Base-by-base conservation (phyloP, 2,329 filamentous ascomycete species). In the Penicillium sp. region DNA sequence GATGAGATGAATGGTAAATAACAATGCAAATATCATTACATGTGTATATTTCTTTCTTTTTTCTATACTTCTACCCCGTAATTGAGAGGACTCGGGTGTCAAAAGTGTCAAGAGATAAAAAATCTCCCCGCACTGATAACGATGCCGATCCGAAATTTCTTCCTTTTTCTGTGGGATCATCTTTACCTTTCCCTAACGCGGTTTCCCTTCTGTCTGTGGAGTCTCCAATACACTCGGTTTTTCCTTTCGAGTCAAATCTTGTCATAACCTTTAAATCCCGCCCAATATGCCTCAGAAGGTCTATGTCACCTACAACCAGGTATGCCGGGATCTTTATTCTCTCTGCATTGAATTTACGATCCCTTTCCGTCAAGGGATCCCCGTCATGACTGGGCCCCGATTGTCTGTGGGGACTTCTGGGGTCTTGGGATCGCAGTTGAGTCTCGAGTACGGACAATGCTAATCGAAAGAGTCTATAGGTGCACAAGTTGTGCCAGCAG, bases 401-500 rank as follows among this genome's bases (percentile, higher is more conserved):
- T 5, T 26, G 10, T 32, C 14, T 16, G 6, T 11, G 31, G 16
- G 11, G 9, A 2, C 7, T 18, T 16, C 4, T 1, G 7, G 29
- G 7, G 11, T 16, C 14, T 32, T 16, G 2, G 2, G n/a, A 16
- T 32, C 14, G 29, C 7, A 32, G 10, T 9, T 14, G 29, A 9
- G 8, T 34, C 16, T 34, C 16, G 31, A 20, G 39, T 16, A 4
- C 8, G 6, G 24, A 8, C 8, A 13, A 7, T 11, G 39, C 27
- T 40, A 22, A 40, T 31, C 39, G 27, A 18, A 18, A 20, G 6
- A 7, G 18, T 9, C 23, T 45, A 55, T 64, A 97, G 90, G 86
- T 98, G 65, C 93, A 98, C 82, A 95, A 95, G 74, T 82, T 97
- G 67, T 98, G 93, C 78, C 87, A 96, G 74, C 78, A 85, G 66